Evolutionary conservation across 148 eudicot genomes (phyloP), one percentile per base, ranked within the genome.

Genomic region (Amaranthus hypochondriacus): DNA sequence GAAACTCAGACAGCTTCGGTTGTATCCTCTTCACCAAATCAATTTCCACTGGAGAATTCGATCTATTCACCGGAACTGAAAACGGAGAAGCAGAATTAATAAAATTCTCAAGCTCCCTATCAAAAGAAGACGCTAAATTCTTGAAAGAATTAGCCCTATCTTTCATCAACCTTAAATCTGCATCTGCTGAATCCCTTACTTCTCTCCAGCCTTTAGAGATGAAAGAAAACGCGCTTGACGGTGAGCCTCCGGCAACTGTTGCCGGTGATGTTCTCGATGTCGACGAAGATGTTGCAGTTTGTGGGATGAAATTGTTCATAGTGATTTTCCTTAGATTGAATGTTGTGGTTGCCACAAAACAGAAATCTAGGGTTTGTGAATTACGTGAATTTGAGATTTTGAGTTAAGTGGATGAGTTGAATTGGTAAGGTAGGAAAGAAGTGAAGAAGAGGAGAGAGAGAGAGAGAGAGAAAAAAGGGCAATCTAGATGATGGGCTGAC

Each of bases 181-280:
- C 93, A 10, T 88, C 96, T 1, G 98, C 92, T 0, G 96, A 91
- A 56, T 92, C 86, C 13, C 79, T 68, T 3, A 94, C 98, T 44
- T 83, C 98, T 18, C 90, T 75, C 98, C 95, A 94, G 0, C 96
- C 93, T 48, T 88, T 89, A 8, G 97, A 83, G 11, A 92, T 79
- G 80, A 94, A 87, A 3, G 98, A 88, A 46, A 92, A 78, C 14
- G 98, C 97, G 72, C 75, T 80, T 69, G 89, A 83, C 51, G 90
- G 85, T 9, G 90, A 79, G 5, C 74, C 83, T 44, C 63, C 66
- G n/a, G 79, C 59, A 4, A 72, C 49, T 18, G 82, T 52, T 48
- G 75, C 5, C 61, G 76, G 50, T 3, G 81, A 68, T 4, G 81
- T 54, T 64, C 83, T 9, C 57, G 85, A 11, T 56, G 83, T 12